Percentiles rank a stretch among this genome's conserved stretches.
phyloP scores from a whole-genome alignment of 2,329 filamentous ascomycete genomes.

The Pseudocercospora ulei region DNA sequence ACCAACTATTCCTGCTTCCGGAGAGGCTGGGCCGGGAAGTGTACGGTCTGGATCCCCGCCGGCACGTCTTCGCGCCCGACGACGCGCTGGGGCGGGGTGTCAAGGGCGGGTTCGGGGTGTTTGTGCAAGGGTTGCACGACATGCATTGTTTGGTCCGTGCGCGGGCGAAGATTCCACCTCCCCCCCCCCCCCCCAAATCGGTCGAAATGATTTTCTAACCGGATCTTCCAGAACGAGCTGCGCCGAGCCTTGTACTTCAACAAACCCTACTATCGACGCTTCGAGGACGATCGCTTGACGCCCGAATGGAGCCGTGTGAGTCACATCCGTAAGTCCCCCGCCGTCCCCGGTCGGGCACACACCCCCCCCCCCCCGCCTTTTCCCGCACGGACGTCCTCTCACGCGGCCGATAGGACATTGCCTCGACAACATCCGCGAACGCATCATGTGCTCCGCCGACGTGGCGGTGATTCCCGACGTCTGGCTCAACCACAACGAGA shows the following conservation, averaged over 20 bases:
- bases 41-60: slow-evolving; percentile 8
- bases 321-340: slow-evolving; percentile 7
- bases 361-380: background rate
- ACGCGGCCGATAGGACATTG: slow-evolving; percentile 10
- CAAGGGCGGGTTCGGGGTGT: slow-evolving; percentile 4
- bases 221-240: slow-evolving; percentile 6
- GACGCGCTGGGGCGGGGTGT: background rate
- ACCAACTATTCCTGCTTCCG: slow-evolving; percentile 9
- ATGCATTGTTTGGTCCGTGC: slow-evolving; percentile 12
- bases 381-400: background rate
- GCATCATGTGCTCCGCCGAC: slow-evolving; percentile 7
- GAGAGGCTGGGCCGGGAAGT: slow-evolving; percentile 6
- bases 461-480: slow-evolving; percentile 3
- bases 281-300: slow-evolving; percentile 3
- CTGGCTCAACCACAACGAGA: slow-evolving; percentile 1
- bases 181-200: background rate
- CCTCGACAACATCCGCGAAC: slow-evolving; percentile 10
- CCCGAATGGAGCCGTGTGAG: slow-evolving; percentile 7
- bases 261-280: slow-evolving; percentile 9
- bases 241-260: slow-evolving; percentile 9
- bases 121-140: slow-evolving; percentile 10
- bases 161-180: background rate
- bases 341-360: slow-evolving; percentile 6
- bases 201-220: background rate
- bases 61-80: slow-evolving; percentile 9